phyloP scores from a whole-genome alignment of 805 yeast species.

The Teunomyces panamensis region DNA sequence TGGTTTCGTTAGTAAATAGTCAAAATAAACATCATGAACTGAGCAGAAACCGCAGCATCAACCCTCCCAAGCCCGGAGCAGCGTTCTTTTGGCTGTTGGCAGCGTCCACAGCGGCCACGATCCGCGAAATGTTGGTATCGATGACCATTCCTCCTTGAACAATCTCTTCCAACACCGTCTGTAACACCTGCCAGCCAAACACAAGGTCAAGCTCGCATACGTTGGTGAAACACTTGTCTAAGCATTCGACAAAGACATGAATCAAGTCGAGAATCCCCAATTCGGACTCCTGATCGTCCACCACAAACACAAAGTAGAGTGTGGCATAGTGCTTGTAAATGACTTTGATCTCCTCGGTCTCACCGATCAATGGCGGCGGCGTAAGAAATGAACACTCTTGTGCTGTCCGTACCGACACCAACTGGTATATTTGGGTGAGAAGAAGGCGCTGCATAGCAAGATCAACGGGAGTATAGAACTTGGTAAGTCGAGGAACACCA shows the following conservation, averaged over 20 bases:
- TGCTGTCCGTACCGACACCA: slow-evolving; percentile 67
- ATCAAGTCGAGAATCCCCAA: slow-evolving; percentile 90
- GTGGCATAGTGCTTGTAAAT: slow-evolving; percentile 95
- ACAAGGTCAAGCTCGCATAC: slow-evolving; percentile 95
- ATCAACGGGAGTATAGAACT: slow-evolving; percentile 91
- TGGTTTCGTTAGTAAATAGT: neutral
- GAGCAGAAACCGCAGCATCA: slow-evolving; percentile 2
- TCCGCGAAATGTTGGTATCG: slow-evolving; percentile 79
- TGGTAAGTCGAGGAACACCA: slow-evolving; percentile 84
- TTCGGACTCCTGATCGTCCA: slow-evolving; percentile 94
- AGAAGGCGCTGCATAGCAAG: slow-evolving; percentile 76
- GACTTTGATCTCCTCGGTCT: slow-evolving; percentile 74
- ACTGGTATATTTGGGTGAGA: slow-evolving; percentile 75
- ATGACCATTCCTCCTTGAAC: slow-evolving; percentile 98
- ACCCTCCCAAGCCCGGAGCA: slow-evolving; percentile 4
- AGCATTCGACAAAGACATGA: slow-evolving; percentile 93
- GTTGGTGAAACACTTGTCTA: slow-evolving; percentile 88
- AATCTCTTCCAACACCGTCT: slow-evolving; percentile 86
- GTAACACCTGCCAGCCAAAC: slow-evolving; percentile 97
- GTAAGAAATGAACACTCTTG: slow-evolving; percentile 86
- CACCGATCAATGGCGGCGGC: slow-evolving; percentile 77
- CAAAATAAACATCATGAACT: neutral
- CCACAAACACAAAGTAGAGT: slow-evolving; percentile 90
- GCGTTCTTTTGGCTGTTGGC: slow-evolving; percentile 52
- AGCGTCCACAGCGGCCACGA: slow-evolving; percentile 80